Evolutionary conservation across 441 rosid species (phyloP).

Genomic region (Pelargonium citronellum): DNA sequence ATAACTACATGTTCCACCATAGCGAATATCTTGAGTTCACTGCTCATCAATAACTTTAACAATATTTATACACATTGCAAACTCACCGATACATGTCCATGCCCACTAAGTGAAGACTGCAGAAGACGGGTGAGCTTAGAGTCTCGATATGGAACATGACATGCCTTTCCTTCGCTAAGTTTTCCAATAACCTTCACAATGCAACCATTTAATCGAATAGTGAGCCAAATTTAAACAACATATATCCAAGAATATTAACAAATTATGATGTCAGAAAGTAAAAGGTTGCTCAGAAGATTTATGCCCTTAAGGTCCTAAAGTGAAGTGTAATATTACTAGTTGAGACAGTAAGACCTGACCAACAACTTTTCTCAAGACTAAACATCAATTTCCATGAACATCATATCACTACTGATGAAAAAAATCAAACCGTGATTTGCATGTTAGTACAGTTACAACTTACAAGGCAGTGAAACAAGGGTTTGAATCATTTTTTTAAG

Average conservation of each 20-base stretch:
- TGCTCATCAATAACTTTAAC: constrained; percentile 7
- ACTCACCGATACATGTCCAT: constrained; percentile 98
- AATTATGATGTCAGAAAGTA: neutral
- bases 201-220: constrained; percentile 19
- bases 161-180: constrained; percentile 94
- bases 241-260: neutral
- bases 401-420: neutral
- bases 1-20: neutral
- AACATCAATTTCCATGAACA: neutral
- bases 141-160: constrained; percentile 97
- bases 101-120: constrained; percentile 96
- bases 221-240: constrained; percentile 14
- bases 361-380: no score
- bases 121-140: constrained; percentile 98
- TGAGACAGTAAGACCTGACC: neutral
- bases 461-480: neutral
- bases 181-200: constrained; percentile 87
- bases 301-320: neutral
- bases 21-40: constrained; percentile 3
- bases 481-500: neutral
- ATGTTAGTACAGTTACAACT: neutral
- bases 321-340: neutral
- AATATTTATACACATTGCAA: constrained; percentile 12
- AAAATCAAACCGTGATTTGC: neutral
- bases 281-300: neutral